Evolutionary conservation across 495 filamentous ascomycete genomes (phyloP).

Genomic region (Podospora tetraspora): DNA sequence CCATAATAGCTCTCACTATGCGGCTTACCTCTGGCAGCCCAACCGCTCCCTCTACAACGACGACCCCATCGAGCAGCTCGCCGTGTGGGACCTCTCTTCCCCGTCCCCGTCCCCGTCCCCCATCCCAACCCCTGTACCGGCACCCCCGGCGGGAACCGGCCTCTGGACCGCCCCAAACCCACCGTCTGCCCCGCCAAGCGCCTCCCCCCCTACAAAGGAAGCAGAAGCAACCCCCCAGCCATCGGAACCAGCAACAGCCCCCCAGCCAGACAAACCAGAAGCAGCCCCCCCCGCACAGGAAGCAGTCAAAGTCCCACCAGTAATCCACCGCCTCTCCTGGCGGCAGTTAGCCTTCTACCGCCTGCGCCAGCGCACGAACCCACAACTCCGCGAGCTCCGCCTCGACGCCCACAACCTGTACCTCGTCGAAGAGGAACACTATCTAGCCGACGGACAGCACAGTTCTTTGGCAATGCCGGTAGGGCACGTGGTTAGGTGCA

Average conservation of each 20-base stretch:
- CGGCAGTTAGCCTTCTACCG: conserved; percentile 52
- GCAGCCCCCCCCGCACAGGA: background rate
- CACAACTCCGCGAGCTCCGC: conserved; percentile 48
- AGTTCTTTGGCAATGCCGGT: conserved; percentile 29
- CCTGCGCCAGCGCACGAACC: conserved; percentile 53
- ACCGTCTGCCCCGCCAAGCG: no score
- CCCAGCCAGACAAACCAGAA: background rate
- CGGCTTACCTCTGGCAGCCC: conserved; percentile 62
- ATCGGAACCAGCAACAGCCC: background rate
- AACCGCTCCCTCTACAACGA: conserved; percentile 56
- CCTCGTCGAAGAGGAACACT: conserved; percentile 45
- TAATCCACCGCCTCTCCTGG: conserved; percentile 53
- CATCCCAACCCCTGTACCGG: conserved; percentile 43
- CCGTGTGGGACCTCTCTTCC: conserved; percentile 62
- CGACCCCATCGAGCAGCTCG: conserved; percentile 56
- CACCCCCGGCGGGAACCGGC: background rate
- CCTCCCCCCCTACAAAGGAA: no score
- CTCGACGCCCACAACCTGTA: conserved; percentile 50
- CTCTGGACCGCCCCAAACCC: no score
- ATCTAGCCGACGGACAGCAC: conserved; percentile 44
- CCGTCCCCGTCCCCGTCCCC: conserved; percentile 49
- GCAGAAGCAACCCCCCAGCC: background rate
- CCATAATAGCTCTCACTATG: conserved; percentile 59
- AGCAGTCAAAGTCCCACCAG: conserved; percentile 36
- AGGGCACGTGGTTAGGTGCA: conserved; percentile 43